Evolutionary conservation across 805 yeast genomes (phyloP), one percentile per base, ranked within the genome.

Genomic region (Yueomyces sp.): DNA sequence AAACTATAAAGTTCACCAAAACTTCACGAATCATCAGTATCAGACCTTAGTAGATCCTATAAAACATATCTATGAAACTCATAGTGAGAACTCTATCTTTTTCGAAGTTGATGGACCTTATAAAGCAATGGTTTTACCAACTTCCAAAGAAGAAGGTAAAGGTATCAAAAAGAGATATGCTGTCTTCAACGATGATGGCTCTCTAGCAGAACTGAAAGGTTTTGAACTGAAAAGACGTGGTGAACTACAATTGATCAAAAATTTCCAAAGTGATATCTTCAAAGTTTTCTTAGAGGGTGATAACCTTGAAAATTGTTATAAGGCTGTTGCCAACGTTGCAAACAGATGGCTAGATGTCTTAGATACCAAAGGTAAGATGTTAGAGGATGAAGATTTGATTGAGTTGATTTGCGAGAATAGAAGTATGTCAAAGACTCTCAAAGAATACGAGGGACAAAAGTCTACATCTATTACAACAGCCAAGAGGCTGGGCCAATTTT

Each of bases 61-160:
- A 1, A 72, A 67, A 26, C 72, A 77, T 56, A 76, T 74, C 52
- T 92, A 90, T 63, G 77, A 80, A 44, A 81, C 87, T 0, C 73
- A 74, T 41, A 79, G 90, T 26, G 98, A 92, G 55, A 92, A 92
- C 62, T 83, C 96, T 12, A 92, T 92, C 63, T 90, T 90, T 65
- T 92, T 92, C 52, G 99, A 92, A 60, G 96, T 94, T 26, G 99
- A 92, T 67, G 99, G 99, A 8, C 99, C 99, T 1, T 92, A 92
- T 59, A 83, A 79, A 54, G 98, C 98, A 0, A 92, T 92, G 98
- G 76, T 92, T 45, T 70, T 92, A 42, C 99, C 99, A 4, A 87
- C 97, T 0, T 90, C 97, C 0, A 85, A 86, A 50, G 98, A 92
- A 59, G 97, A 94, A 69, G 97, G 95, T 40, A 88, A 88, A 63